phyloP scores from a whole-genome alignment of 2,329 filamentous ascomycete genomes.

The Trichoderma sp. region DNA sequence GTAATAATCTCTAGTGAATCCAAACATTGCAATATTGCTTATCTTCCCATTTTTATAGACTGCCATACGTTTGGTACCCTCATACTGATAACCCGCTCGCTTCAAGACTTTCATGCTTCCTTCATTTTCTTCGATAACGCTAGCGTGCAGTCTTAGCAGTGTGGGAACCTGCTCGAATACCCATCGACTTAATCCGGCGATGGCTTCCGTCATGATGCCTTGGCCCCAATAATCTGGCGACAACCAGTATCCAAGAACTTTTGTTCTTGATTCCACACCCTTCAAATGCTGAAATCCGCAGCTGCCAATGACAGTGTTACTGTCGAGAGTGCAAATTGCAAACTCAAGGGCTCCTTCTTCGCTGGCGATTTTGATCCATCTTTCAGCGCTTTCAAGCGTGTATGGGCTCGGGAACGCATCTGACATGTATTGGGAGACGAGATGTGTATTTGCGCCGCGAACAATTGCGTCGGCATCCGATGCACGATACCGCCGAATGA shows the following conservation, averaged over 20 bases:
- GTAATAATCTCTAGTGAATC: not conserved
- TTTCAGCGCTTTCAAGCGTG: not conserved
- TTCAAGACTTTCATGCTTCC: not conserved
- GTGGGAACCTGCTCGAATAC: not conserved
- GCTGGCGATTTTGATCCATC: not conserved
- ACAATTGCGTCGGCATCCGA: not conserved
- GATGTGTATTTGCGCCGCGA: not conserved
- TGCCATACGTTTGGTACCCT: not conserved
- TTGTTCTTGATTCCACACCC: slow-evolving; percentile 3
- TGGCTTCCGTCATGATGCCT: slow-evolving; percentile 1
- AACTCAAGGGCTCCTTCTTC: slow-evolving; percentile 1
- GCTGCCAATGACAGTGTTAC: not conserved
- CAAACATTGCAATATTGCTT: not conserved
- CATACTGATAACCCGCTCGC: not conserved
- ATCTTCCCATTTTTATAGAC: not conserved
- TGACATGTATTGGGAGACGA: slow-evolving; percentile 6
- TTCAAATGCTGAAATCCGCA: slow-evolving; percentile 5
- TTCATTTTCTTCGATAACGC: not conserved
- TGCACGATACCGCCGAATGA: not conserved
- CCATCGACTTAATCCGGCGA: not conserved
- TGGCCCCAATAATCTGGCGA: slow-evolving; percentile 4
- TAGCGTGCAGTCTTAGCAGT: not conserved
- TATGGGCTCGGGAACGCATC: slow-evolving; percentile 6
- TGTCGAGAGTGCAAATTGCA: not conserved
- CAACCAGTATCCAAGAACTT: slow-evolving; percentile 3